Conservation (phyloP, 495 filamentous ascomycete species). For the Penicillium simplicissimum region DNA sequence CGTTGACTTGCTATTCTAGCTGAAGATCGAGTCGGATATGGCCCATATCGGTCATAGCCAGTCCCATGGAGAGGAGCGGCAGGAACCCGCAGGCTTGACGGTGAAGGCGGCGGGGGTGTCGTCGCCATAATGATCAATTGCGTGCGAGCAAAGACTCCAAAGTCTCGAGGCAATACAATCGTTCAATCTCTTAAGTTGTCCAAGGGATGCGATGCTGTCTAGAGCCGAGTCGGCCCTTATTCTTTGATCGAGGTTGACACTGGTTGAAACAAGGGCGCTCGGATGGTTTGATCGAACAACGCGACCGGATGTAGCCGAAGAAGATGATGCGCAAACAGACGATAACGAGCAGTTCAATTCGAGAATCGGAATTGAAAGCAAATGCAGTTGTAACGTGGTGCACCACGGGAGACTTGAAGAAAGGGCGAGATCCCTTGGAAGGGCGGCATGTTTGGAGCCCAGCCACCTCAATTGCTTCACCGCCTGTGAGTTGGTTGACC, state of each 20-base stretch:
- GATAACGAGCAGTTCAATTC: background rate
- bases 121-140: conserved; percentile 50
- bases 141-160: background rate
- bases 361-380: background rate
- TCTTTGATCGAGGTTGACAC: conserved; percentile 10
- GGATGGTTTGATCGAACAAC: background rate
- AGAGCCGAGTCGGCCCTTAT: background rate
- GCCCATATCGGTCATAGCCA: conserved; percentile 68
- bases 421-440: conserved; percentile 25
- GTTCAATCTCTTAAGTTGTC: background rate
- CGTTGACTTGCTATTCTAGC: conserved; percentile 50
- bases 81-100: conserved; percentile 58
- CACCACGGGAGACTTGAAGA: conserved; percentile 11
- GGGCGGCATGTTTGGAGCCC: conserved; percentile 26
- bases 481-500: conserved; percentile 4
- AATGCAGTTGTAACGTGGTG: conserved; percentile 12
- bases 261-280: conserved; percentile 21
- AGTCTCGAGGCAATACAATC: background rate
- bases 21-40: conserved; percentile 57
- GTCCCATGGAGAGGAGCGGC: conserved; percentile 71
- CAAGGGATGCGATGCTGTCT: background rate
- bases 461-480: conserved; percentile 23
- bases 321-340: background rate
- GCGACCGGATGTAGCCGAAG: background rate
- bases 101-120: conserved; percentile 65